Evolutionary conservation across 2,329 filamentous ascomycete genomes (phyloP), one percentile per base, ranked within the genome.

Genomic region (Leptographium procerum): DNA sequence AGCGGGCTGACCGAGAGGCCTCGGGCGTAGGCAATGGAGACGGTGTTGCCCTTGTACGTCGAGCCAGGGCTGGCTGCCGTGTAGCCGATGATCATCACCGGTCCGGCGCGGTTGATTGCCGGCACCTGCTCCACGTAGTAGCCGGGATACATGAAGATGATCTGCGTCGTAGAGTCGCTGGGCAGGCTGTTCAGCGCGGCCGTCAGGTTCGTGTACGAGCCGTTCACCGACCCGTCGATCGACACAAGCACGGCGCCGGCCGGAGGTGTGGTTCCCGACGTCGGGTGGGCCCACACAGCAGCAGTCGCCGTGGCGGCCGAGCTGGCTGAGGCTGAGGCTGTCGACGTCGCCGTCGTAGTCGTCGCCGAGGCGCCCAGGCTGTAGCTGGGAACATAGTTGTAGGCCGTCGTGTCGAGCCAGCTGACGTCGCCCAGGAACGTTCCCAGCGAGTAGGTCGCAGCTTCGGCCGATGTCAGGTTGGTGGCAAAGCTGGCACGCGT

Each of bases 81-180:
- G 52, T 58, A 58, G 26, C 57, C 52, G 83, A 47, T 56, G 36
- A 59, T 68, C 66, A 61, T 86, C 82, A 62, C 86, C 80, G 43
- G 57, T 3, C 64, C 77, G 50, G 73, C 77, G 50, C 74, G 72
- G 24, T 75, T 73, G 54, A 81, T 77, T 59, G 72, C 72, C 58
- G 72, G 70, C 47, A 85, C 79, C 65, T 85, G 82, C 66, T 85
- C 82, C 4, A 69, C 71, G 73, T 86, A 85, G 40, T 79, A 83
- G 7, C 82, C 82, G 26, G 76, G 69, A 64, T 80, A 68, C 67
- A 87, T 79, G 71, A 86, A 87, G 69, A 87, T 83, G 65, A 57
- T 57, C 51, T 57, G 56, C 28, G 56, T 68, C 19, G 54, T 64
- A 29, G 55, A 22, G 58, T 65, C 43, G 52, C 58, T 57, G 51